These are phyloP conservation scores for Lachnellula occidentalis DNA, from an alignment of 2,329 filamentous ascomycete species.

Conservation along the genomic window DNA sequence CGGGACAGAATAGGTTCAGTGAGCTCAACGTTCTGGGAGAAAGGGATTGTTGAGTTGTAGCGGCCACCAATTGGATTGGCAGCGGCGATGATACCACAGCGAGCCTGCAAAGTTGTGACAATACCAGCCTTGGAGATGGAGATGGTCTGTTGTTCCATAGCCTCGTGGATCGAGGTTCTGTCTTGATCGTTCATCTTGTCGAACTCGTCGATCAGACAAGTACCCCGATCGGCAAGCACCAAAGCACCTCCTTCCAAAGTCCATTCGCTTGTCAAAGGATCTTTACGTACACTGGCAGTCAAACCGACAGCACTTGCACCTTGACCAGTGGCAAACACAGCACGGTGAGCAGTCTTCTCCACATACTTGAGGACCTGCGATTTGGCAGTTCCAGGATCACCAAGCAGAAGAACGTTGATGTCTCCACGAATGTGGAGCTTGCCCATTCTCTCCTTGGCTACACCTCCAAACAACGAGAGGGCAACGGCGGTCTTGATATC, in stretches of 20 bases:
- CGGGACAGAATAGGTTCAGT: slow-evolving; percentile 96
- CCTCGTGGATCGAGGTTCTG: slow-evolving; percentile 96
- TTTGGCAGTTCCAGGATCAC: slow-evolving; percentile 96
- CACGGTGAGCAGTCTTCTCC: slow-evolving; percentile 93
- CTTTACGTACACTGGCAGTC: slow-evolving; percentile 90
- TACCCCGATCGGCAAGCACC: slow-evolving; percentile 90
- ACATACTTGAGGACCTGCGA: slow-evolving; percentile 97
- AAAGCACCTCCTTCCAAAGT: slow-evolving; percentile 93
- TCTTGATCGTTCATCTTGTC: slow-evolving; percentile 99
- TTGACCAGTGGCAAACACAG: slow-evolving; percentile 96
- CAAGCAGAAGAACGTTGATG: slow-evolving; percentile 94
- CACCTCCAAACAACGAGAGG: slow-evolving; percentile 88
- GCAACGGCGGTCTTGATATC: slow-evolving; percentile 98
- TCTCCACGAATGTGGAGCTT: slow-evolving; percentile 90
- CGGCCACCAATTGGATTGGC: slow-evolving; percentile 95
- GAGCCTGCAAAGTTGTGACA: slow-evolving; percentile 91
- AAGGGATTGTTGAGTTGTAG: slow-evolving; percentile 94
- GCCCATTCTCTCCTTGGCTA: slow-evolving; percentile 84
- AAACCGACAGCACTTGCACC: slow-evolving; percentile 96
- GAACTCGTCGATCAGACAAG: slow-evolving; percentile 96
- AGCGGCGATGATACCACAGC: slow-evolving; percentile 92
- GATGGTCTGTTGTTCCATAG: slow-evolving; percentile 99
- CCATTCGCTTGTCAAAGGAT: slow-evolving; percentile 95
- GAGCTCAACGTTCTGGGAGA: slow-evolving; percentile 92
- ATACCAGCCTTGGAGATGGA: slow-evolving; percentile 99